Conservation (phyloP, 2,329 filamentous ascomycete genomes). For the Trichoderma cornu-damae region DNA sequence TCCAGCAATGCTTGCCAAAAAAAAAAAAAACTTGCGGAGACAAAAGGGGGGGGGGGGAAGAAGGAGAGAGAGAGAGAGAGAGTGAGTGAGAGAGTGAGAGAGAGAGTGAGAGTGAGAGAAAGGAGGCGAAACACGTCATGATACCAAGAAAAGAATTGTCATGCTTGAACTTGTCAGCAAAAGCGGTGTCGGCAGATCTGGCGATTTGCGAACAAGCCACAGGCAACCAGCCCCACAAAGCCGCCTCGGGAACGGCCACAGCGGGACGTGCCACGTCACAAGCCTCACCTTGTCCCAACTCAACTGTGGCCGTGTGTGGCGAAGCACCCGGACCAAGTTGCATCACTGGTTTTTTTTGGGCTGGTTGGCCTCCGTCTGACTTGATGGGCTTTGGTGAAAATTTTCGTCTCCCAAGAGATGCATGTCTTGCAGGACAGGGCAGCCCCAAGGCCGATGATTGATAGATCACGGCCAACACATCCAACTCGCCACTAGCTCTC, state of each 20-base stretch:
- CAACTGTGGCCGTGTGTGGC: conserved; percentile 21
- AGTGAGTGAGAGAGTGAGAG: no score
- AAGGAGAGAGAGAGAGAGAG: no score
- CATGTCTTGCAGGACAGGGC: conserved; percentile 18
- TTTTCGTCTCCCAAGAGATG: conserved; percentile 18
- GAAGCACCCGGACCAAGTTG: conserved; percentile 7
- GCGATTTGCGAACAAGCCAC: conserved; percentile 20
- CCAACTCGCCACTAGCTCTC: conserved; percentile 9
- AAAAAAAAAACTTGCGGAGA: not conserved
- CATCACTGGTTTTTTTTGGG: not conserved
- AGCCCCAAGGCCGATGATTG: not conserved
- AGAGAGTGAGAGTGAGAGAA: no score
- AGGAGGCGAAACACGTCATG: not conserved
- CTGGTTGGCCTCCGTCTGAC: conserved; percentile 20
- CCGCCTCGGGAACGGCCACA: conserved; percentile 28
- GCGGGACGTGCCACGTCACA: conserved; percentile 42
- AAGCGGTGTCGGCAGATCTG: not conserved
- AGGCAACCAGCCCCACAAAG: conserved; percentile 16
- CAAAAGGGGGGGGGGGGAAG: no score
- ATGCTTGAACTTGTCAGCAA: not conserved
- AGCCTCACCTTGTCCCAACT: conserved; percentile 34
- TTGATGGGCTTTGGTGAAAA: not conserved
- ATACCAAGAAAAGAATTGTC: not conserved
- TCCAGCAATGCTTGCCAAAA: not conserved
- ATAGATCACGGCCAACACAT: conserved; percentile 18